phyloP scores from a whole-genome alignment of 306 rosid species.

The Vigna nakashimae region DNA sequence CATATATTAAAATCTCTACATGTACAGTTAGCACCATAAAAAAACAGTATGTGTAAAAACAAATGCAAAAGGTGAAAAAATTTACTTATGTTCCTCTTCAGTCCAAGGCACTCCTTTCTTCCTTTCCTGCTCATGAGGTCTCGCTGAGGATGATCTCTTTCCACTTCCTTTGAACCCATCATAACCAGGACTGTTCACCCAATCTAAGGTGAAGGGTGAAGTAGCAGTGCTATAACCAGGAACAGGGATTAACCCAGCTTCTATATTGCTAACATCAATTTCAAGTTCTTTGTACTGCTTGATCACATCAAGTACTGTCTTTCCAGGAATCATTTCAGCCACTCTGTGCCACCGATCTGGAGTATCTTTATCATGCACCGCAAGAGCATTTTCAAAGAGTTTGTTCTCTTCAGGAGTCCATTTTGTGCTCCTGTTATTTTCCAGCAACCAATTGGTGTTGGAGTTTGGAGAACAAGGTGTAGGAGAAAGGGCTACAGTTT shows the following conservation, averaged over 20 bases:
- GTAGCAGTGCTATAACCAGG: conserved; percentile 65
- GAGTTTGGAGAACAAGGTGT: conserved; percentile 53
- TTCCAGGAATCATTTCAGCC: conserved; percentile 88
- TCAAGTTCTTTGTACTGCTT: conserved; percentile 77
- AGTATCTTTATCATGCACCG: conserved; percentile 70
- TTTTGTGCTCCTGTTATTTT: conserved; percentile 51
- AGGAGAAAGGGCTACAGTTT: conserved; percentile 63
- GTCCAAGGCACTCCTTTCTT: conserved; percentile 98
- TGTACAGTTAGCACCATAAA: background rate
- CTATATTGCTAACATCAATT: conserved; percentile 79
- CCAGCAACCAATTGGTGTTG: conserved; percentile 56
- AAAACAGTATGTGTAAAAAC: background rate
- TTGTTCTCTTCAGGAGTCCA: conserved; percentile 93
- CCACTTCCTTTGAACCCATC: conserved; percentile 68
- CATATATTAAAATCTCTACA: background rate
- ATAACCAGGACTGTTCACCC: conserved; percentile 62
- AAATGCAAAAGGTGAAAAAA: conserved; percentile 32
- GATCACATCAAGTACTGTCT: conserved; percentile 70
- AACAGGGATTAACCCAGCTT: conserved; percentile 82
- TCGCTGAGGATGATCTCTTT: conserved; percentile 61
- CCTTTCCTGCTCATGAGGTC: conserved; percentile 77
- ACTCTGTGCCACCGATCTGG: conserved; percentile 90
- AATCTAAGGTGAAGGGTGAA: conserved; percentile 76
- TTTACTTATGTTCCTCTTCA: conserved; percentile 93
- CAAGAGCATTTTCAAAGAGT: conserved; percentile 89